Evolutionary conservation across 2,329 filamentous ascomycete genomes (phyloP).

Genomic region (Diplodia mutila): DNA sequence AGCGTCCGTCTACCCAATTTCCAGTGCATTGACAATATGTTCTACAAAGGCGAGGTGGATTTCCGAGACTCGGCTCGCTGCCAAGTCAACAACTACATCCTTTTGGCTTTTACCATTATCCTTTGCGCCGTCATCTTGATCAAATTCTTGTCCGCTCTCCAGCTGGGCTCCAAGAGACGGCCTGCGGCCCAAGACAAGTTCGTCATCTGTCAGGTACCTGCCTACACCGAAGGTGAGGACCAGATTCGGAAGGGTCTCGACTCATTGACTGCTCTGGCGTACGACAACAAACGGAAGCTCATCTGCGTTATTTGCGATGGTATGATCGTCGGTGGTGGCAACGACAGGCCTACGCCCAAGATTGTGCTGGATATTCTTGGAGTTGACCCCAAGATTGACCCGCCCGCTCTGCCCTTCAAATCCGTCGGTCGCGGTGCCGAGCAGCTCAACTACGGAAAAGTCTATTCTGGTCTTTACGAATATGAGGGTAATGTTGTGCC

Average conservation of each 20-base stretch:
- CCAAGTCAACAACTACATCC: slow-evolving; percentile 86
- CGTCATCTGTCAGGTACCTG: slow-evolving; percentile 96
- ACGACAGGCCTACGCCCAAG: slow-evolving; percentile 94
- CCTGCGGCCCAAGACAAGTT: slow-evolving; percentile 96
- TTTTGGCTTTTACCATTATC: slow-evolving; percentile 84
- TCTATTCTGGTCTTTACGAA: slow-evolving; percentile 97
- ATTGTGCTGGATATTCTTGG: slow-evolving; percentile 97
- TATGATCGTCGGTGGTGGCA: slow-evolving; percentile 93
- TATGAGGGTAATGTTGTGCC: slow-evolving; percentile 97
- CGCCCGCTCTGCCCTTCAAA: slow-evolving; percentile 90
- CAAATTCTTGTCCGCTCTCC: slow-evolving; percentile 92
- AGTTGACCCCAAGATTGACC: slow-evolving; percentile 95
- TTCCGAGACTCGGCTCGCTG: slow-evolving; percentile 79
- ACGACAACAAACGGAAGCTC: slow-evolving; percentile 97
- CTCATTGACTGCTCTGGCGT: slow-evolving; percentile 89
- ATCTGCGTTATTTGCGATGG: slow-evolving; percentile 97
- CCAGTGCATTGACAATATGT: slow-evolving; percentile 80
- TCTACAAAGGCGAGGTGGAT: slow-evolving; percentile 81
- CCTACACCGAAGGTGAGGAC: slow-evolving; percentile 97
- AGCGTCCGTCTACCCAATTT: slow-evolving; percentile 67
- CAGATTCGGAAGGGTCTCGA: slow-evolving; percentile 90
- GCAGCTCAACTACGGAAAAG: slow-evolving; percentile 97
- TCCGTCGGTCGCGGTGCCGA: slow-evolving; percentile 86
- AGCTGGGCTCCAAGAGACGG: slow-evolving; percentile 88
- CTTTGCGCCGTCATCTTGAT: slow-evolving; percentile 77